Percentiles rank a stretch among this genome's conserved stretches.
phyloP scores from a whole-genome alignment of 176 grass and related monocot genomes.

The Thalia dealbata region DNA sequence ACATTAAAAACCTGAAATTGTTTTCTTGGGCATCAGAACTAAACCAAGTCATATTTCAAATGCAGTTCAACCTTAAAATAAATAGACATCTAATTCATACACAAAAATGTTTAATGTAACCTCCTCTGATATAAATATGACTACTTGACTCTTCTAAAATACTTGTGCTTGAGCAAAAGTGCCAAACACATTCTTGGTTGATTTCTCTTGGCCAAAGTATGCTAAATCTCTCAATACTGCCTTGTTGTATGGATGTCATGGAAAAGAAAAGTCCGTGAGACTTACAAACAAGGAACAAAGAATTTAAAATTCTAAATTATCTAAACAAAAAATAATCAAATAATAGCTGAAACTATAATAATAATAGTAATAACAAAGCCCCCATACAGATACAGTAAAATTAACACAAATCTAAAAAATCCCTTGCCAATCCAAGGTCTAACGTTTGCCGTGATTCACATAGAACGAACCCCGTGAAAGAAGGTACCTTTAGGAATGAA shows the following conservation, averaged over 20 bases:
- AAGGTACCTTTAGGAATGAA: conserved; percentile 75
- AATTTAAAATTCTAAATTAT: background rate
- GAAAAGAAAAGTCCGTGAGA: background rate
- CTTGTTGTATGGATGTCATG: background rate
- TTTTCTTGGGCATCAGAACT: background rate
- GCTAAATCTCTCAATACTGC: background rate
- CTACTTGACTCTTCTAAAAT: too few species aligned
- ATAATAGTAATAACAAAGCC: background rate
- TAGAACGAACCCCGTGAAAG: conserved; percentile 20
- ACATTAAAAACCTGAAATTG: background rate
- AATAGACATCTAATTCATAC: too few species aligned
- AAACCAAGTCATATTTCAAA: background rate
- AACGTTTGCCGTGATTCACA: conserved; percentile 7
- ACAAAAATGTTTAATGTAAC: background rate
- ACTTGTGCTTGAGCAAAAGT: too few species aligned
- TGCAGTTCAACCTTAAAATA: too few species aligned
- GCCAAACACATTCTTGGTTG: background rate
- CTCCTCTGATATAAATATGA: background rate
- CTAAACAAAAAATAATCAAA: background rate
- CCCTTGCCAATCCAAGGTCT: background rate
- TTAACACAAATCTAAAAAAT: background rate
- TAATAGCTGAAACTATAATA: background rate
- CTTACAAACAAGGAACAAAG: background rate
- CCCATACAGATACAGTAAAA: background rate
- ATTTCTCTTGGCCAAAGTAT: background rate